These are phyloP conservation scores for Centella asiatica DNA, from an alignment of 129 eudicot species.

Conservation along the genomic window DNA sequence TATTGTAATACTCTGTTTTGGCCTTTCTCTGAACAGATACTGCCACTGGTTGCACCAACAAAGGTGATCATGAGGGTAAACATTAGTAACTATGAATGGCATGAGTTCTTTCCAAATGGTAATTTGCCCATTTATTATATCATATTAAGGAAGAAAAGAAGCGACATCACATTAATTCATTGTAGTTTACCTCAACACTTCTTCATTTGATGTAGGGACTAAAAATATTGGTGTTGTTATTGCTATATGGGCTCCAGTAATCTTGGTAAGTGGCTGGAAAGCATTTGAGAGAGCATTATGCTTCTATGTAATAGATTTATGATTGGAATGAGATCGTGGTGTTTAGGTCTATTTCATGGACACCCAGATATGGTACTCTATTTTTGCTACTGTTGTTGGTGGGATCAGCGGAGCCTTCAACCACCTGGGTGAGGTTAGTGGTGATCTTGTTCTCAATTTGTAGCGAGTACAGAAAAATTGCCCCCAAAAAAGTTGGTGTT, in stretches of 20 bases:
- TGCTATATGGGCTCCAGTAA: constrained; percentile 88
- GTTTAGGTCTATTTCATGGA: constrained; percentile 95
- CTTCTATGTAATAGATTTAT: constrained; percentile 6
- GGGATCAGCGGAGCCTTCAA: constrained; percentile 97
- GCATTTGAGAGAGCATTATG: constrained; percentile 2
- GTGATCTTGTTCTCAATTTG: neutral
- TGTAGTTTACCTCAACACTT: constrained; percentile 8
- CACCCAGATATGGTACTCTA: constrained; percentile 97
- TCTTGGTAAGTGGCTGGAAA: constrained; percentile 51
- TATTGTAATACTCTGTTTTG: neutral
- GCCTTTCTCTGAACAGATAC: constrained; percentile 45
- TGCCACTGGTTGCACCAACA: constrained; percentile 84
- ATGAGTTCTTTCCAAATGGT: constrained; percentile 93
- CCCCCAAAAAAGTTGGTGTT: neutral
- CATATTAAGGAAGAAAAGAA: neutral
- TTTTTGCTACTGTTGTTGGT: constrained; percentile 77
- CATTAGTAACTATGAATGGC: constrained; percentile 71
- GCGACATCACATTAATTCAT: neutral
- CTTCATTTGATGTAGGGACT: constrained; percentile 42
- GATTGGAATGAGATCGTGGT: constrained; percentile 13
- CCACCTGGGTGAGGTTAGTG: constrained; percentile 98
- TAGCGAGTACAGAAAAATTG: neutral
- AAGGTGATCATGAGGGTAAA: constrained; percentile 48
- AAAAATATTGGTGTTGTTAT: constrained; percentile 77
- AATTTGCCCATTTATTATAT: constrained; percentile 10